These are phyloP conservation scores for Cephaloascus albidus DNA, from an alignment of 805 yeast genomes.

Conservation along the genomic window DNA sequence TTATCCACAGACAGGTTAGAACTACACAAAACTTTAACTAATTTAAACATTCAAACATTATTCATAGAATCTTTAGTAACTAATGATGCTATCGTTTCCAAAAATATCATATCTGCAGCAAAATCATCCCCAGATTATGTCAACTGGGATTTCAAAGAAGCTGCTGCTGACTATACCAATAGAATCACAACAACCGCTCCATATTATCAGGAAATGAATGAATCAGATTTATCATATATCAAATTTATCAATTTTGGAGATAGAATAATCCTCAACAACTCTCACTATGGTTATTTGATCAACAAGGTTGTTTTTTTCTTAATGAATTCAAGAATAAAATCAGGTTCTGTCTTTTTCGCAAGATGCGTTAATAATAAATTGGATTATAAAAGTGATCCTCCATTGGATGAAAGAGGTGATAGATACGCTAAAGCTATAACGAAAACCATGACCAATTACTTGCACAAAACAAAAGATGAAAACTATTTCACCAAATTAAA, in stretches of 20 bases:
- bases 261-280: conserved; percentile 65
- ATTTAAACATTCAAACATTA: conserved; percentile 60
- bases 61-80: conserved; percentile 86
- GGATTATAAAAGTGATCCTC: conserved; percentile 69
- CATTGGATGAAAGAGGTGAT: conserved; percentile 65
- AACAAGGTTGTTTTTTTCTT: conserved; percentile 87
- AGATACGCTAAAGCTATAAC: conserved; percentile 59
- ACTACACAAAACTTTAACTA: conserved; percentile 43
- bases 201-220: conserved; percentile 65
- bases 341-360: conserved; percentile 90
- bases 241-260: conserved; percentile 90
- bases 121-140: conserved; percentile 79
- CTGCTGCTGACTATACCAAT: conserved; percentile 67
- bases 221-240: conserved; percentile 57
- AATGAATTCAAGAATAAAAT: conserved; percentile 82
- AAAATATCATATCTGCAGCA: conserved; percentile 74
- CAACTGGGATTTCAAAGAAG: conserved; percentile 66
- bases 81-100: conserved; percentile 54
- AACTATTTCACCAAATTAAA: conserved; percentile 15
- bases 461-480: conserved; percentile 19
- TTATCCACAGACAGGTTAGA: conserved; percentile 55
- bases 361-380: conserved; percentile 46
- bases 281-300: conserved; percentile 80
- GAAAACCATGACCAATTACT: conserved; percentile 36
- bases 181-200: conserved; percentile 63